Evolutionary conservation across 768 basidiomycete genomes (phyloP).

Genomic region (Tephrocybe sp.): DNA sequence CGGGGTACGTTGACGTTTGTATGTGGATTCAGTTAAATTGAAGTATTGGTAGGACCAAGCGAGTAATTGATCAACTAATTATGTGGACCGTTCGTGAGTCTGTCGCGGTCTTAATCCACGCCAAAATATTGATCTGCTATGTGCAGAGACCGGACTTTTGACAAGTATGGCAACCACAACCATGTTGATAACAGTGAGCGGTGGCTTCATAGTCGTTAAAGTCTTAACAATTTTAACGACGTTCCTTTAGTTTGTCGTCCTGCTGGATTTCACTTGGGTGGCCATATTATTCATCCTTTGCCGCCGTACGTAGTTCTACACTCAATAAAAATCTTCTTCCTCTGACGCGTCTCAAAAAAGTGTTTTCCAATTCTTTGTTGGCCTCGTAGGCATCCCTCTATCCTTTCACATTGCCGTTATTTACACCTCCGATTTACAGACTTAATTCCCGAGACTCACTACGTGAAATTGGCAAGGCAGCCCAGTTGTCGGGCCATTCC

Average conservation of each 20-base stretch:
- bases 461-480: neutral
- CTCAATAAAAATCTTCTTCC: neutral
- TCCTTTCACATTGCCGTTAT: neutral
- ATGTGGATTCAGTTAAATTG: too few species aligned
- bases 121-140: neutral
- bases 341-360: neutral
- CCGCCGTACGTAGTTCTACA: neutral
- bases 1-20: neutral
- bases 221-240: neutral
- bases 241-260: neutral
- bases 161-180: slow-evolving; percentile 6
- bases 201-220: too few species aligned
- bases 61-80: slow-evolving; percentile 5
- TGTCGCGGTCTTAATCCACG: neutral
- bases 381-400: slow-evolving; percentile 2
- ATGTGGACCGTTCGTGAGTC: slow-evolving; percentile 7
- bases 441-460: slow-evolving; percentile 6
- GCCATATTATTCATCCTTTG: slow-evolving; percentile 5
- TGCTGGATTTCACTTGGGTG: slow-evolving; percentile 1
- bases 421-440: neutral
- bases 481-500: too few species aligned
- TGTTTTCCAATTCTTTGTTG: slow-evolving; percentile 10
- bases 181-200: slow-evolving; percentile 6
- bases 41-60: neutral
- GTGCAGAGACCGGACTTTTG: slow-evolving; percentile 7